A percentile compares a stretch with the other conserved stretches of the same genome.
Conservation (phyloP, 176 grass and related monocot species). For the Tillandsia fasciculata region DNA sequence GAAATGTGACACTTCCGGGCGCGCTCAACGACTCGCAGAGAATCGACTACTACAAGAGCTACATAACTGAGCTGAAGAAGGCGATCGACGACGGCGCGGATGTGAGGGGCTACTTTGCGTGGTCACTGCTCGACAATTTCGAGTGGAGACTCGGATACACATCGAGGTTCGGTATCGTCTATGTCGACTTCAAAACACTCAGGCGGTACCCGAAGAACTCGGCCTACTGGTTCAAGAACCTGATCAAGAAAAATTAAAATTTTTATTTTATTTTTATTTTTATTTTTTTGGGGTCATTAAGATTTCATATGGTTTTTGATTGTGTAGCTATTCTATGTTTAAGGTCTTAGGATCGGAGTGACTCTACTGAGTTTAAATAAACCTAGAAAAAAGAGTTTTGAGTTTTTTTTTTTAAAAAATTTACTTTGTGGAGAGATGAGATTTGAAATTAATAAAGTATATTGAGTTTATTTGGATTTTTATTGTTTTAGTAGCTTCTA, state of each 20-base stretch:
- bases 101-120: constrained; percentile 82
- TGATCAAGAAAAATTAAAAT: constrained; percentile 40
- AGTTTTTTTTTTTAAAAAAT: no score
- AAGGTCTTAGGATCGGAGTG: no score
- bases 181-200: constrained; percentile 67
- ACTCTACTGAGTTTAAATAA: no score
- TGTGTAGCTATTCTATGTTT: no score
- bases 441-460: no score
- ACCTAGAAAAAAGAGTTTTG: no score
- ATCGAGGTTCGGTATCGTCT: constrained; percentile 70
- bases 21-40: constrained; percentile 65
- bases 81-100: constrained; percentile 59
- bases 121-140: constrained; percentile 95
- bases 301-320: no score
- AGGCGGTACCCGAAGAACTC: constrained; percentile 81
- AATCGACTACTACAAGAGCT: constrained; percentile 58
- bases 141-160: constrained; percentile 88
- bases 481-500: no score
- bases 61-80: constrained; percentile 77
- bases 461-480: no score
- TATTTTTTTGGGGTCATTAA: no score
- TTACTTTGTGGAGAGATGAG: no score
- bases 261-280: no score
- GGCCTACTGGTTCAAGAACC: constrained; percentile 72
- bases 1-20: constrained; percentile 49